A percentile compares a stretch with the other conserved stretches of the same genome.
Evolutionary conservation across 257 asterid species (phyloP).

Genomic region (Nemophila menziesii): DNA sequence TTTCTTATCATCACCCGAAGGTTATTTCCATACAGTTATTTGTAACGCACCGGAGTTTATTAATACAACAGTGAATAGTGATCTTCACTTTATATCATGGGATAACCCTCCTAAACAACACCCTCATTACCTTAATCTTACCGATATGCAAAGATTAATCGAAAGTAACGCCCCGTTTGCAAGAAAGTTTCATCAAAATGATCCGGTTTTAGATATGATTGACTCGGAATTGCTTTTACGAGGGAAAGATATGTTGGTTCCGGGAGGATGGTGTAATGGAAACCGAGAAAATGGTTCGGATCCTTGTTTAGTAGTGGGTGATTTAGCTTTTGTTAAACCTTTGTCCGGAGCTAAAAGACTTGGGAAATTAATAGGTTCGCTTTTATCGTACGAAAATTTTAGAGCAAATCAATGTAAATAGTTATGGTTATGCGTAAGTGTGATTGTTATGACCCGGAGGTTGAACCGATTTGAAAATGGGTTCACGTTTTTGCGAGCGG

Average conservation of each 20-base stretch:
- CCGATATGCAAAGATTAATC: slow-evolving; percentile 70
- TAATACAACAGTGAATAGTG: slow-evolving; percentile 82
- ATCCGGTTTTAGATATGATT: slow-evolving; percentile 62
- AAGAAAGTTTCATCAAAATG: slow-evolving; percentile 67
- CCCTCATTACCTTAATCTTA: slow-evolving; percentile 62
- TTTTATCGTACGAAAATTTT: slow-evolving; percentile 49
- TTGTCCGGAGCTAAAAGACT: slow-evolving; percentile 70
- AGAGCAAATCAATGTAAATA: slow-evolving; percentile 74
- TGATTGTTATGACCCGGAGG: too few relatives aligned
- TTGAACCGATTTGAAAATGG: too few relatives aligned
- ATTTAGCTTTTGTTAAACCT: slow-evolving; percentile 53
- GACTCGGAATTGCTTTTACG: slow-evolving; percentile 61
- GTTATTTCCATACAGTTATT: slow-evolving; percentile 85
- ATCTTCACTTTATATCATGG: slow-evolving; percentile 93
- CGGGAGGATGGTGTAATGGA: slow-evolving; percentile 93
- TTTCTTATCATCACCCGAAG: slow-evolving; percentile 92
- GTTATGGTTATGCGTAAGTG: too few relatives aligned
- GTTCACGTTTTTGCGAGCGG: too few relatives aligned
- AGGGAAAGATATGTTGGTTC: slow-evolving; percentile 53
- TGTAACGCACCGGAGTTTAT: slow-evolving; percentile 77
- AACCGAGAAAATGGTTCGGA: slow-evolving; percentile 55
- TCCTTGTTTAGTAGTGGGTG: slow-evolving; percentile 71
- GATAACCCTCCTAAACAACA: slow-evolving; percentile 98
- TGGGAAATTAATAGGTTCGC: slow-evolving; percentile 43
- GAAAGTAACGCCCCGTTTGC: slow-evolving; percentile 89